Evolutionary conservation across 768 basidiomycete genomes (phyloP), one percentile per base, ranked within the genome.

Genomic region (Lepiota subincarnata): DNA sequence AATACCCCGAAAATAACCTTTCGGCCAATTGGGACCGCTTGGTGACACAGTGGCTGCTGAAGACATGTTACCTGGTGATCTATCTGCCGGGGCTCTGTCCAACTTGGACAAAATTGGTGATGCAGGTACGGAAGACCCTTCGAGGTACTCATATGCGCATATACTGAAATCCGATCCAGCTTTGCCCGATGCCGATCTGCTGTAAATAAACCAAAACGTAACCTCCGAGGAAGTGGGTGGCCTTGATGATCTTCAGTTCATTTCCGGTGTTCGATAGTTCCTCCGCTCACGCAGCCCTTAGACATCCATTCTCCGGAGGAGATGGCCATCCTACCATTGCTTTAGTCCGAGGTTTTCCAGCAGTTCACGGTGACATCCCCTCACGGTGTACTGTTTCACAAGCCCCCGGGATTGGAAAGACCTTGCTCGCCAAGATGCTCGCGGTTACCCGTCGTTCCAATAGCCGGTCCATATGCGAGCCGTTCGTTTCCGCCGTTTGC

Each of bases 341-440:
- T 98, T 19, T 98, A 99, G 65, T 97, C 97, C 0, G 97, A 99
- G 68, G 84, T 99, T 12, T 98, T 98, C 66, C 92, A 95, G 60
- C 83, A 85, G 44, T 96, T 98, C 68, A 86, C 83, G 47, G 83
- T 99, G 36, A 98, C 93, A 0, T 97, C 97, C 38, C 97, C 97
- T 1, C 80, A 96, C 26, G 97, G 97, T 46, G 97, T 99, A 0
- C 73, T 99, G 18, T 97, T 99, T 70, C 96, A 98, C 64, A 97
- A 97, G 12, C 97, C 97, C 8, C 97, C 97, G 97, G 97, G n/a
- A 99, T 97, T 0, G 97, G 97, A 43, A 95, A 95, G 70, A 99
- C 97, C 0, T 77, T 99, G 0, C 73, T 99, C 14, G 97, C 97
- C 0, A 77, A 97, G 55, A 97, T 96, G 2, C 76, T 99, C 5